Evolutionary conservation across 495 filamentous ascomycete species (phyloP), one percentile per base, ranked within the genome.

Genomic region (Xylaria telfairii): DNA sequence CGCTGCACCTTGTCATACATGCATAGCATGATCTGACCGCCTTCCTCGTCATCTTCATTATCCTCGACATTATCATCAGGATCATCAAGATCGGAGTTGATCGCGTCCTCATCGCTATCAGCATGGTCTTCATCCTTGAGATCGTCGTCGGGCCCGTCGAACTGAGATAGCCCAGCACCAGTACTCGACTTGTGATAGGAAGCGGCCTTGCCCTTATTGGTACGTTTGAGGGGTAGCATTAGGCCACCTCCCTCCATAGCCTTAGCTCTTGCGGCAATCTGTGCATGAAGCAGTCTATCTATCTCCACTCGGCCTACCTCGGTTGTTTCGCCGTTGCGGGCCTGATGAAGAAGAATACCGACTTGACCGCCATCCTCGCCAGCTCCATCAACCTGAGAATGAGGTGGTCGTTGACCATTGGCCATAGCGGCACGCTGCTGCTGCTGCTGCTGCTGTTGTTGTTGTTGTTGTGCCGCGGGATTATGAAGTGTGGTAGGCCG

Each of bases 1-100:
- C 96, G 87, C 81, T 98, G 95, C 24, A 99, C 96, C 85, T 99
- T 99, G 84, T 99, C 96, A 77, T 99, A 99, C 75, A 96, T 97
- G 84, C 96, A 99, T 47, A 98, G 89, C 93, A 98, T 98, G 80
- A 96, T 93, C 71, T 96, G 91, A 2, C 89, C 89, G 5, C 86
- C 86, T 21, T 95, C 91, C 65, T 97, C 95, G 49, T 98, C 94
- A 30, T 87, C 90, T 28, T 94, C 92, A 17, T 92, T 91, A 12
- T 93, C 90, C 57, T 91, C 90, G 13, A 89, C 82, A 17, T 91
- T 89, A 61, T 99, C 96, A 68, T 97, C 94, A 0, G 96, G 90
- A 75, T 99, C 96, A 77, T 99, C 96, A 3, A 99, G 89, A 76
- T 98, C 96, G 0, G 96, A 98, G 79, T 99, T 99, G 83, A 99